phyloP scores from a whole-genome alignment of 805 yeast species.

The Ogataea paraovalis region DNA sequence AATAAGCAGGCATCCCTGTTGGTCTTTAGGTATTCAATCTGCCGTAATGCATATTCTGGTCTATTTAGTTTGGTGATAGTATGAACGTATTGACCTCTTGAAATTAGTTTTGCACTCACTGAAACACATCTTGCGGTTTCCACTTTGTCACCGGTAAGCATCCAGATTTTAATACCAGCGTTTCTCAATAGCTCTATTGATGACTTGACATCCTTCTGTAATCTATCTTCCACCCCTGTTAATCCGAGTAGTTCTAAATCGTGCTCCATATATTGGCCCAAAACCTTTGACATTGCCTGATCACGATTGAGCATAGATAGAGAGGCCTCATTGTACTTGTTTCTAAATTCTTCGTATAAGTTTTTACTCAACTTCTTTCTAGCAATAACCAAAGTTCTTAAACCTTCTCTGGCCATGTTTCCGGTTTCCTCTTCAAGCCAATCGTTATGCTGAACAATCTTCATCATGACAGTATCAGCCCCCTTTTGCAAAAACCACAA shows the following conservation, averaged over 20 bases:
- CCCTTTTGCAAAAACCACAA: slow-evolving; percentile 89
- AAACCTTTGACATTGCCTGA: slow-evolving; percentile 59
- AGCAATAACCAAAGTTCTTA: slow-evolving; percentile 93
- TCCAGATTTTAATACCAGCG: slow-evolving; percentile 98
- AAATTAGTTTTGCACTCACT: slow-evolving; percentile 87
- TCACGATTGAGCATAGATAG: slow-evolving; percentile 81
- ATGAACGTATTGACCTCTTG: slow-evolving; percentile 92
- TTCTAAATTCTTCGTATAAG: slow-evolving; percentile 58
- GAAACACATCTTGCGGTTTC: slow-evolving; percentile 98
- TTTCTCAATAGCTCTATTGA: slow-evolving; percentile 89
- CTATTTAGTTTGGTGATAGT: slow-evolving; percentile 66
- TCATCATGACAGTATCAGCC: slow-evolving; percentile 91
- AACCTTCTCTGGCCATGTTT: slow-evolving; percentile 97
- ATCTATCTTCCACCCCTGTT: slow-evolving; percentile 96
- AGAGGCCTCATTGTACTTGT: slow-evolving; percentile 67
- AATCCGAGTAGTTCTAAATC: slow-evolving; percentile 84
- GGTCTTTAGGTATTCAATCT: slow-evolving; percentile 65
- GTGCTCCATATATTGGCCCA: slow-evolving; percentile 67
- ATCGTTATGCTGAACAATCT: slow-evolving; percentile 78
- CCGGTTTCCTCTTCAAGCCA: slow-evolving; percentile 98
- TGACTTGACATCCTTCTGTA: slow-evolving; percentile 87
- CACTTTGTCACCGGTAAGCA: slow-evolving; percentile 98
- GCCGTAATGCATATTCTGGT: slow-evolving; percentile 65
- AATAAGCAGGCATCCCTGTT: slow-evolving; percentile 70
- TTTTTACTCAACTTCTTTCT: slow-evolving; percentile 60